Evolutionary conservation across 805 yeast species (phyloP), one percentile per base, ranked within the genome.

Genomic region (Myxozyma geophila): DNA sequence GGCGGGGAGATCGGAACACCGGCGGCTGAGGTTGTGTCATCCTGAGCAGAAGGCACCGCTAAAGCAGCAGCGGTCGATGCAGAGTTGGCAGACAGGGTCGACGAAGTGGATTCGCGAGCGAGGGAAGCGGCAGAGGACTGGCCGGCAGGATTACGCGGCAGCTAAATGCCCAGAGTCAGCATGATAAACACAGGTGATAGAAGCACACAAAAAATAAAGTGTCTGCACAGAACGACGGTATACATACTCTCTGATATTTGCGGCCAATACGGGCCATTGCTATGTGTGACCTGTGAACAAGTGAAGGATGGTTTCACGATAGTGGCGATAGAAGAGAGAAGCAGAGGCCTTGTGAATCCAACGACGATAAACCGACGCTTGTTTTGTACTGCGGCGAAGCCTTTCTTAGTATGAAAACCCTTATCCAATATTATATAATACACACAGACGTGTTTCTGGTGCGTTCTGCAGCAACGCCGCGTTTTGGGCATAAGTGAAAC

Each of bases 221-320:
- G 37, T 19, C 23, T 39, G n/a, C n/a, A 49, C 46, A 13, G 5
- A 35, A 23, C 39, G 17, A 17, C 35, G 37, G 6, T n/a, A 5
- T 21, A 56, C 62, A 19, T 59, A 65, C 67, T 48, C 68, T 65
- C 21, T 67, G 40, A 44, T 62, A 62, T 37, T 57, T 63, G 55
- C 66, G 63, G 56, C 68, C 68, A 35, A 46, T 54, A 44, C 67
- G 68, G 46, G 68, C 67, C 67, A 64, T 64, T 35, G 36, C 41
- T 40, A 10, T 37, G 40, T 21, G 41, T 19, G 44, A 7, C 48
- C 15, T 13, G 37, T 19, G 44, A 12, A 37, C 23, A 41, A 19
- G 39, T 35, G 54, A 33, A 39, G n/a, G 6, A 36, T 28, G 28
- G 5, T 28, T 28, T 28, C 28, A 28, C 28, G 28, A 28, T 28